These are phyloP conservation scores for Boletus rex-veris DNA, from an alignment of 768 basidiomycete genomes.

Conservation along the genomic window DNA sequence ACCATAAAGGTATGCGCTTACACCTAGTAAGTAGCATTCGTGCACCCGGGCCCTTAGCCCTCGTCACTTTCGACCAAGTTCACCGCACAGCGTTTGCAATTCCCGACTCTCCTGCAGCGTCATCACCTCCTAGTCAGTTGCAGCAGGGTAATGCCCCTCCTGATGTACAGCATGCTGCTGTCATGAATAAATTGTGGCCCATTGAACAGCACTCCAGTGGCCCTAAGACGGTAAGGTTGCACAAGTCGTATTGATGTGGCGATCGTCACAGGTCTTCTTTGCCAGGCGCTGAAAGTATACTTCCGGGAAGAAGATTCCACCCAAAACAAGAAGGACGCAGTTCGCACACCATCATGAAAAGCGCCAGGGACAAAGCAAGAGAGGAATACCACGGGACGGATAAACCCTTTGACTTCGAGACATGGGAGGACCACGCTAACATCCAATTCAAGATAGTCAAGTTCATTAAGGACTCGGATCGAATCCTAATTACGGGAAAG, in stretches of 20 bases:
- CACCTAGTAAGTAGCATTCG: no score
- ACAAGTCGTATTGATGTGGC: not conserved
- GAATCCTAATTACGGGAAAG: not conserved
- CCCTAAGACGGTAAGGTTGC: not conserved
- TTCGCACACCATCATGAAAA: not conserved
- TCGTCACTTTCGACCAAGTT: no score
- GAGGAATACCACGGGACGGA: not conserved
- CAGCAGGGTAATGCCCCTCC: not conserved
- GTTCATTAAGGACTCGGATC: fast-evolving
- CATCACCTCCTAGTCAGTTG: no score
- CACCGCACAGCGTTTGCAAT: no score
- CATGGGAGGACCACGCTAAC: not conserved
- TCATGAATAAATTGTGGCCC: not conserved
- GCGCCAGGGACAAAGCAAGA: not conserved
- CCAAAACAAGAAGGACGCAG: not conserved
- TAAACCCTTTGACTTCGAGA: not conserved
- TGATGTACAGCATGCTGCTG: not conserved
- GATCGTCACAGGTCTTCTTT: not conserved
- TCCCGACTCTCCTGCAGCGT: no score
- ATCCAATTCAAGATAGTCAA: not conserved
- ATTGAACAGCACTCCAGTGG: not conserved
- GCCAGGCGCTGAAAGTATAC: not conserved
- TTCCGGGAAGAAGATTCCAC: not conserved
- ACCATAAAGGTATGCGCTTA: no score
- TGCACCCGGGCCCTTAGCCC: no score